Evolutionary conservation across 805 yeast species (phyloP), one percentile per base, ranked within the genome.

Genomic region (Metschnikowia noctiluminum): DNA sequence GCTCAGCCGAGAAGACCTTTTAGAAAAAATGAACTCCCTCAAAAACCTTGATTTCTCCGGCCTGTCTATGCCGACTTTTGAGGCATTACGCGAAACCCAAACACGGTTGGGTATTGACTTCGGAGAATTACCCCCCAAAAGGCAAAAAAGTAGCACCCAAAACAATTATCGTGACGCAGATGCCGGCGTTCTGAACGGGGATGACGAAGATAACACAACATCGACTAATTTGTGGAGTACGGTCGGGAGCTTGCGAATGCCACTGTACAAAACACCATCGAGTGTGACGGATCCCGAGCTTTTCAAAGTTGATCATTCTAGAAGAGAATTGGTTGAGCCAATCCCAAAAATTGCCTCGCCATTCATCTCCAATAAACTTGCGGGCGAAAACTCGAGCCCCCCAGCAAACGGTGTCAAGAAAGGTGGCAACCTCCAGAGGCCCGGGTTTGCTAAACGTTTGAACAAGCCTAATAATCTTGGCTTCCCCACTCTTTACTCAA

Each of bases 401-500:
- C 10, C 15, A 3, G 32, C 48, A 7, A 42, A 38, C 6, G 52
- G 53, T 27, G 43, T 54, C 30, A 51, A 46, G 16, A 53, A 55
- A 26, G 54, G 55, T 2, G 55, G 55, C 11, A 47, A 45, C 15
- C 56, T 55, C 37, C 60, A 53, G 34, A 45, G 51, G 28, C 60
- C 60, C 6, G 52, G 48, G 10, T 45, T 43, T 15, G 45, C 51
- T 35, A 48, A 49, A 27, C 40, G 50, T 14, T 26, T 38, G 2
- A 44, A 39, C 28, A 47, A 42, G 32, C 47, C 53, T 8, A 48
- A 28, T 28, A 43, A 43, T 16, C 44, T 48, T n/a, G 50, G 57
- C 8, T 55, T 56, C 7, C 60, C 58, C 14, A 49, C 58, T 1
- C 55, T 56, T 7, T 55, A 53, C 47, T 55, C 58, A 10, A 43